A percentile compares a stretch with the other conserved stretches of the same genome.
Evolutionary conservation across 2,329 filamentous ascomycete genomes (phyloP).

Genomic region (Pseudocercospora fuligena): DNA sequence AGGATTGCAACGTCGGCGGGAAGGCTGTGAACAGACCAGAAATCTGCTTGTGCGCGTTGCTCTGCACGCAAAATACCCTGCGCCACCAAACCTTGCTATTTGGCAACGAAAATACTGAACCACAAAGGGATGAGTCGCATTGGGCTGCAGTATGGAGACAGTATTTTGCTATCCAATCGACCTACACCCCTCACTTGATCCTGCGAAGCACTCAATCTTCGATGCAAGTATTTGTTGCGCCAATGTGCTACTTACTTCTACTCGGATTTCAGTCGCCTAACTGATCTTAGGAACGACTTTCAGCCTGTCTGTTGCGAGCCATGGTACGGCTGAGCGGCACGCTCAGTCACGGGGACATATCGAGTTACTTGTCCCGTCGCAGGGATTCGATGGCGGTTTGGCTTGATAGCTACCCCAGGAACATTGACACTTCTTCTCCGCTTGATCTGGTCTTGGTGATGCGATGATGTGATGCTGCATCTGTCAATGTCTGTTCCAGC

Average conservation of each 20-base stretch:
- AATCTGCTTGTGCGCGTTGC: too few relatives aligned
- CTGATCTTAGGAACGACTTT: not conserved
- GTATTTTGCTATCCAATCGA: not conserved
- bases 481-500: not conserved
- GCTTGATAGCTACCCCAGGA: not conserved
- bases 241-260: not conserved
- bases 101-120: too few relatives aligned
- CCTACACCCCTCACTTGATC: slow-evolving; percentile 1
- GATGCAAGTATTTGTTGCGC: not conserved
- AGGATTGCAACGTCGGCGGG: too few relatives aligned
- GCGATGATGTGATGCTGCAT: not conserved
- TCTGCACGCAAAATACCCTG: too few relatives aligned
- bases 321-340: not conserved
- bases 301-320: not conserved
- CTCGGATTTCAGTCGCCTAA: not conserved
- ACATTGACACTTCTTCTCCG: not conserved
- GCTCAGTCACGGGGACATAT: too few relatives aligned
- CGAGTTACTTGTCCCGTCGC: not conserved
- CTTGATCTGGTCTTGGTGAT: not conserved
- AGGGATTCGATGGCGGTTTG: not conserved
- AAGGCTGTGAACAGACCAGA: too few relatives aligned
- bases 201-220: not conserved
- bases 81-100: too few relatives aligned
- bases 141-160: not conserved
- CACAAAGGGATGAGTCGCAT: not conserved